A percentile compares a stretch with the other conserved stretches of the same genome.
Evolutionary conservation across 331 rosid genomes (phyloP).

Genomic region (Phaseolus coccineus): DNA sequence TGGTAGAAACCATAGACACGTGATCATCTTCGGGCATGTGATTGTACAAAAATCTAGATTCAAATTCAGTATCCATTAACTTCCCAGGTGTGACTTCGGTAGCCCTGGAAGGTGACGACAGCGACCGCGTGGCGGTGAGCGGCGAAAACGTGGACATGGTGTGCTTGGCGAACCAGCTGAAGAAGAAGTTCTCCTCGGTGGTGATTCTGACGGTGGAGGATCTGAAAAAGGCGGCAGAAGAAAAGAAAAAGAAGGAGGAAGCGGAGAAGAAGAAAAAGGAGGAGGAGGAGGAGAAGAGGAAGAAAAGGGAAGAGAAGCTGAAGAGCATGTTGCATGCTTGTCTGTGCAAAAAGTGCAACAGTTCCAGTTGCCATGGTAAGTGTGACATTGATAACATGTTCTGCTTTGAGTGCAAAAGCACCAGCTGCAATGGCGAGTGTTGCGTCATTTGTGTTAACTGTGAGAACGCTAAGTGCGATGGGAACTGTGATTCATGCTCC

Average conservation of each 20-base stretch:
- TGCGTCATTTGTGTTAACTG: neutral
- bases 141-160: slow-evolving; percentile 44
- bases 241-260: neutral
- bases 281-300: neutral
- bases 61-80: neutral
- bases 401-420: neutral
- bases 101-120: slow-evolving; percentile 46
- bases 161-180: slow-evolving; percentile 38
- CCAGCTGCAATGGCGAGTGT: slow-evolving; percentile 21
- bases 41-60: neutral
- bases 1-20: neutral
- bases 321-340: neutral
- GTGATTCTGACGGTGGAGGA: slow-evolving; percentile 44
- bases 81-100: slow-evolving; percentile 51
- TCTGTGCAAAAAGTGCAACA: neutral
- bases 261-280: slow-evolving; percentile 26
- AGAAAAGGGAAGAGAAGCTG: neutral
- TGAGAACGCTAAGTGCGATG: neutral
- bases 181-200: slow-evolving; percentile 44
- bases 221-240: slow-evolving; percentile 9
- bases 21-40: neutral
- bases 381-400: neutral
- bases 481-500: neutral
- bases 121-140: slow-evolving; percentile 24
- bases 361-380: slow-evolving; percentile 13